A percentile compares a stretch with the other conserved stretches of the same genome.
Conservation (phyloP, 2,329 filamentous ascomycete genomes). For the Bipolaris cookei region DNA sequence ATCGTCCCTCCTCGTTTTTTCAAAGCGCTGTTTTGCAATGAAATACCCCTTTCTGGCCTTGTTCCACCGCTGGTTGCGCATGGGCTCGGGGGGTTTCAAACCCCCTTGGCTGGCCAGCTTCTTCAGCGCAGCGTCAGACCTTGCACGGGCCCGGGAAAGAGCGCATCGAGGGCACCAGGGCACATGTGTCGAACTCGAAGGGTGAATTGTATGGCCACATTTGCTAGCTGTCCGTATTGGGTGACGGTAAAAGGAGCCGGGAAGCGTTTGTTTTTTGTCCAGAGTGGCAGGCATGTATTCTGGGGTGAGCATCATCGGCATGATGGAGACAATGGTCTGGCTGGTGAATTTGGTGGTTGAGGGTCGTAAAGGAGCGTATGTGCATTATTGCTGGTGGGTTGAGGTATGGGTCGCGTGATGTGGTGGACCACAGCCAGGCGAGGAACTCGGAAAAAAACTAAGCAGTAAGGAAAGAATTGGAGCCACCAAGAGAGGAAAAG, state of each 20-base stretch:
- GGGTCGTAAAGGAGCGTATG: conserved; percentile 13
- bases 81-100: conserved; percentile 9
- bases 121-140: conserved; percentile 19
- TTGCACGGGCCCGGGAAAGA: conserved; percentile 19
- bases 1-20: conserved; percentile 17
- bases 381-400: conserved; percentile 19
- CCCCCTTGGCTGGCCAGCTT: conserved; percentile 25
- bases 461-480: conserved; percentile 8
- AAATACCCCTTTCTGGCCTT: conserved; percentile 26
- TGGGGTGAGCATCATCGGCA: conserved; percentile 17
- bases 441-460: not conserved
- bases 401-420: conserved; percentile 21
- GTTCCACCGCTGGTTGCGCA: conserved; percentile 30
- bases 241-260: conserved; percentile 17
- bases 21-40: conserved; percentile 19
- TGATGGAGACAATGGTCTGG: conserved; percentile 11
- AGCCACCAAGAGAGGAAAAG: not conserved
- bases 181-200: conserved; percentile 24
- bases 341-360: conserved; percentile 17
- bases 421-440: conserved; percentile 20
- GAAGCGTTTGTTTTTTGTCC: conserved; percentile 4
- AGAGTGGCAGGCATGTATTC: conserved; percentile 1
- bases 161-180: conserved; percentile 29
- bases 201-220: conserved; percentile 35
- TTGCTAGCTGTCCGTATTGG: conserved; percentile 20